phyloP scores from a whole-genome alignment of 2,329 filamentous ascomycete genomes.

The Venturia asperata region DNA sequence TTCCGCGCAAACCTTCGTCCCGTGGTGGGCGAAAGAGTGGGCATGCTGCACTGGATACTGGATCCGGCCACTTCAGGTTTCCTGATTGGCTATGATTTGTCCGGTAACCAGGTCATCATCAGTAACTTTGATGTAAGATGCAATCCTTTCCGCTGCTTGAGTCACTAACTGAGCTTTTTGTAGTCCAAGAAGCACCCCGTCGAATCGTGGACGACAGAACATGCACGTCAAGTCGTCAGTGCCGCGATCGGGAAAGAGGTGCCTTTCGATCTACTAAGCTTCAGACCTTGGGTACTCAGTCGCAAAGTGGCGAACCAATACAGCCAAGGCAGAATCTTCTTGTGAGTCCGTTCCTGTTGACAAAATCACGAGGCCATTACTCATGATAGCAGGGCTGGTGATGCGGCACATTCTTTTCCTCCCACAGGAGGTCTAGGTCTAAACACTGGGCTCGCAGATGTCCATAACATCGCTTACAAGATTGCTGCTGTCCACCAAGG shows the following conservation, averaged over 20 bases:
- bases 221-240: constrained; percentile 30
- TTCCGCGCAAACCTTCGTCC: constrained; percentile 38
- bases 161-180: neutral
- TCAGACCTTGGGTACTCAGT: constrained; percentile 37
- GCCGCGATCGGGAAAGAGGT: constrained; percentile 31
- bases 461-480: constrained; percentile 20
- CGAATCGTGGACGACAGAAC: constrained; percentile 32
- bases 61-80: constrained; percentile 39
- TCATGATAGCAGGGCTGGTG: constrained; percentile 22
- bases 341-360: constrained; percentile 23
- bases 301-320: constrained; percentile 38
- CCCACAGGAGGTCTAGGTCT: constrained; percentile 31
- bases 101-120: constrained; percentile 38
- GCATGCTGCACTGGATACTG: constrained; percentile 42
- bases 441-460: constrained; percentile 31
- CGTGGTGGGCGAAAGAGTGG: constrained; percentile 33
- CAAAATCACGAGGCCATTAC: too few relatives aligned
- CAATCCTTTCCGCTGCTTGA: neutral
- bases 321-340: constrained; percentile 29
- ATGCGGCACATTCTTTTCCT: constrained; percentile 32
- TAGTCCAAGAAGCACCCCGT: constrained; percentile 30
- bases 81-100: constrained; percentile 40
- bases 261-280: constrained; percentile 36
- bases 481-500: constrained; percentile 14
- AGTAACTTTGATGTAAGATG: constrained; percentile 35